phyloP scores from a whole-genome alignment of 2,329 filamentous ascomycete genomes.

The Sarocladium strictum region DNA sequence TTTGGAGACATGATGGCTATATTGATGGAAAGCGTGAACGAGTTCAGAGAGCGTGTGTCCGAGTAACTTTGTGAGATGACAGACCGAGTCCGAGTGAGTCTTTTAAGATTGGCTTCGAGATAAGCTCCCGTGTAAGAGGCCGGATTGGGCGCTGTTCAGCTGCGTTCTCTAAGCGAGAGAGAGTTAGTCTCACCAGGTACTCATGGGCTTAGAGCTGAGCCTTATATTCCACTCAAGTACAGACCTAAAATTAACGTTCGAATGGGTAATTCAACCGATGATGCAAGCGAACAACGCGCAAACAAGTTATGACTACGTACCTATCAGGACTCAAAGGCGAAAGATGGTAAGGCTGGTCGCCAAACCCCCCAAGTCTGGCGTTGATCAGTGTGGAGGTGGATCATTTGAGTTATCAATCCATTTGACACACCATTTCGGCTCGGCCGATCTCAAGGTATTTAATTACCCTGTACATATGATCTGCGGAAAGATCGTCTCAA shows the following conservation, averaged over 20 bases:
- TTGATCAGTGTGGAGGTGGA: neutral
- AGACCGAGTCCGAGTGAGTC: too few relatives aligned
- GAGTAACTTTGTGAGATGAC: too few relatives aligned
- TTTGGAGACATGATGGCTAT: neutral
- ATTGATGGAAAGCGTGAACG: neutral
- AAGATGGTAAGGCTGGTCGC: neutral
- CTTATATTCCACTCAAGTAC: neutral
- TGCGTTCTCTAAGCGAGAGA: neutral
- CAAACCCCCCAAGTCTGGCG: neutral
- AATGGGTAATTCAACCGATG: neutral
- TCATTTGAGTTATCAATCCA: neutral
- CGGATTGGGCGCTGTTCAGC: too few relatives aligned
- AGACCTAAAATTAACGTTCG: neutral
- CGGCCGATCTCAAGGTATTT: neutral
- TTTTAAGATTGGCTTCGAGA: too few relatives aligned
- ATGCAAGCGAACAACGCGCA: neutral
- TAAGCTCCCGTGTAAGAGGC: too few relatives aligned
- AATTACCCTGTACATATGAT: neutral
- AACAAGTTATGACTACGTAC: neutral
- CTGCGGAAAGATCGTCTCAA: neutral
- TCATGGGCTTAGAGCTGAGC: too few relatives aligned
- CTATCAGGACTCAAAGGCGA: neutral
- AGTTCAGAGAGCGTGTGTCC: neutral
- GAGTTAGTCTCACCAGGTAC: neutral
- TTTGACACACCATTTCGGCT: slow-evolving; percentile 7